Conservation (phyloP, 2,329 filamentous ascomycete species). For the Xenoacremonium recifei region DNA sequence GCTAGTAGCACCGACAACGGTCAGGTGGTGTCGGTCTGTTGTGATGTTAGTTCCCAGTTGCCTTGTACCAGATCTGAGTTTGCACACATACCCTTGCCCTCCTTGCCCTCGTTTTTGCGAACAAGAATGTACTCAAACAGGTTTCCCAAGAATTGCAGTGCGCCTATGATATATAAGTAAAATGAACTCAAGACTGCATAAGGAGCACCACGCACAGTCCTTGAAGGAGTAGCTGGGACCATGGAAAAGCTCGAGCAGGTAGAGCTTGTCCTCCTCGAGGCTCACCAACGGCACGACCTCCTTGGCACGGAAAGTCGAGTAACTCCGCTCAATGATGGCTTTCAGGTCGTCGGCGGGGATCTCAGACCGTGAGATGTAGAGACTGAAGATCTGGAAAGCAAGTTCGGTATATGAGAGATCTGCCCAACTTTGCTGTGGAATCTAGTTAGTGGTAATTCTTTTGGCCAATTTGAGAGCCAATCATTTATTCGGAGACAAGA, state of each 20-base stretch:
- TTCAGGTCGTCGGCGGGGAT: conserved; percentile 65
- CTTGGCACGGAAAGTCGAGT: conserved; percentile 78
- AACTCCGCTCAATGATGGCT: conserved; percentile 73
- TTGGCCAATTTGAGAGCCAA: background rate
- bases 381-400: conserved; percentile 78
- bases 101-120: conserved; percentile 53
- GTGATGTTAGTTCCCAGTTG: conserved; percentile 16
- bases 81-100: conserved; percentile 46
- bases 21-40: conserved; percentile 72
- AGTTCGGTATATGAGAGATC: conserved; percentile 78
- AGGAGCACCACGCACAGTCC: conserved; percentile 56
- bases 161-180: conserved; percentile 30
- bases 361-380: conserved; percentile 65
- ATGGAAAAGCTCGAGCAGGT: conserved; percentile 84
- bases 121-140: conserved; percentile 84
- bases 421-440: conserved; percentile 63
- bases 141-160: conserved; percentile 88
- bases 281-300: conserved; percentile 64
- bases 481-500: background rate
- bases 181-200: background rate
- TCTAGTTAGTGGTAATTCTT: conserved; percentile 1
- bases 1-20: conserved; percentile 82
- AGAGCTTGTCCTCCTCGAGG: conserved; percentile 59
- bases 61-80: background rate
- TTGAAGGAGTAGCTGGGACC: conserved; percentile 94